These are phyloP conservation scores for Globisporangium viniferum DNA, from an alignment of 352 stramenopile genomes.

Conservation along the genomic window DNA sequence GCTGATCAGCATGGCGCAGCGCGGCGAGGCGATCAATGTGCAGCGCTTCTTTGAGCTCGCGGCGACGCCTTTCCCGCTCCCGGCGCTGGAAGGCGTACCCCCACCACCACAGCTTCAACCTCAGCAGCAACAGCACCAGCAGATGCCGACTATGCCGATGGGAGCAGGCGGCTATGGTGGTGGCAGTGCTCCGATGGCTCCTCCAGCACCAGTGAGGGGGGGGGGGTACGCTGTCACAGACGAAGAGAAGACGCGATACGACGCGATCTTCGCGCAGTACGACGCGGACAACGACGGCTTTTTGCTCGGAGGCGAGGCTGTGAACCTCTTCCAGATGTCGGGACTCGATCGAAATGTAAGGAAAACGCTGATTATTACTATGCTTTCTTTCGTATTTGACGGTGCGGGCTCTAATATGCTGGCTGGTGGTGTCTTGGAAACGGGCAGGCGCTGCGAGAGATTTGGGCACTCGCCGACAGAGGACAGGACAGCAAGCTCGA, in stretches of 20 bases:
- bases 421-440: too few relatives aligned
- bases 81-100: conserved; percentile 62
- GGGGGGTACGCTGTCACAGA: conserved; percentile 81
- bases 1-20: conserved; percentile 81
- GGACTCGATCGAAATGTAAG: conserved; percentile 78
- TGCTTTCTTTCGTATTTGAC: too few relatives aligned
- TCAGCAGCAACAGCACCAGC: conserved; percentile 4
- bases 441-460: conserved; percentile 56
- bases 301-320: conserved; percentile 85
- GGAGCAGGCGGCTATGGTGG: conserved; percentile 3
- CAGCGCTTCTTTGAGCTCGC: conserved; percentile 74
- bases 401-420: too few relatives aligned
- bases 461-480: conserved; percentile 92
- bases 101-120: conserved; percentile 25
- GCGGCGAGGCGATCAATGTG: conserved; percentile 57
- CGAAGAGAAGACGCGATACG: conserved; percentile 89
- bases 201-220: not conserved
- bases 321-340: conserved; percentile 92
- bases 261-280: conserved; percentile 91
- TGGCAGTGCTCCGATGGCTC: not conserved
- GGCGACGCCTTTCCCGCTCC: conserved; percentile 47
- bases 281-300: conserved; percentile 90
- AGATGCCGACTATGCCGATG: not conserved
- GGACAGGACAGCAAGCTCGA: conserved; percentile 91
- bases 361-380: too few relatives aligned